A percentile compares a stretch with the other conserved stretches of the same genome.
Evolutionary conservation across 1,139 yeast species (phyloP).

Genomic region (Candida labiduridarum): DNA sequence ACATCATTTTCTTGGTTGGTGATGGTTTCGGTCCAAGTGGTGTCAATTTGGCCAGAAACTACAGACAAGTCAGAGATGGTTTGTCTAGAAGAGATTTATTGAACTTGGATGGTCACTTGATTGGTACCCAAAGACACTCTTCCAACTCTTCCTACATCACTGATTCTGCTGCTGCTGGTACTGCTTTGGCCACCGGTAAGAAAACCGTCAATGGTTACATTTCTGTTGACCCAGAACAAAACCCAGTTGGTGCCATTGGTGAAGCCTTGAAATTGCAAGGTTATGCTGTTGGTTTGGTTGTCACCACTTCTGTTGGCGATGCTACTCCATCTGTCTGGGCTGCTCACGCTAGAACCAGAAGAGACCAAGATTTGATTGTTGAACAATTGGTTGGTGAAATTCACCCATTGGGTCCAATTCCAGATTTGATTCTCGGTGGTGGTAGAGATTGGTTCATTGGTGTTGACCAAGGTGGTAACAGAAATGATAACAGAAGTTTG

Average conservation of each 20-base stretch:
- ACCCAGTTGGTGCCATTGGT: slow-evolving; percentile 79
- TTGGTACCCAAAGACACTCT: slow-evolving; percentile 80
- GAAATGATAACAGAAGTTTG: slow-evolving; percentile 66
- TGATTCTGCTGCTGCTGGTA: slow-evolving; percentile 94
- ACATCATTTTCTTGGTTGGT: slow-evolving; percentile 80
- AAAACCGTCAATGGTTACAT: slow-evolving; percentile 88
- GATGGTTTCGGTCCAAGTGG: slow-evolving; percentile 95
- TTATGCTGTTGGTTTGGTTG: slow-evolving; percentile 80
- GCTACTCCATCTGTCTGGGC: slow-evolving; percentile 91
- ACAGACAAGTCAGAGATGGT: slow-evolving; percentile 47
- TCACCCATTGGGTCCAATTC: slow-evolving; percentile 71
- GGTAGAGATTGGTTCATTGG: slow-evolving; percentile 77
- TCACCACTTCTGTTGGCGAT: slow-evolving; percentile 70
- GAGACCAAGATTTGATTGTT: slow-evolving; percentile 79
- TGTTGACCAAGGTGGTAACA: slow-evolving; percentile 53
- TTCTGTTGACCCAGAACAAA: slow-evolving; percentile 62
- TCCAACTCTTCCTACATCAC: slow-evolving; percentile 74
- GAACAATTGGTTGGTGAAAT: slow-evolving; percentile 75
- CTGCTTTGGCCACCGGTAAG: slow-evolving; percentile 79
- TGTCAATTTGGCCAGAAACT: slow-evolving; percentile 68
- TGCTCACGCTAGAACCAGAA: slow-evolving; percentile 69
- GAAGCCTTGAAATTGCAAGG: slow-evolving; percentile 84
- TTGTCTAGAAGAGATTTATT: slow-evolving; percentile 56
- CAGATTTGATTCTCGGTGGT: slow-evolving; percentile 86
- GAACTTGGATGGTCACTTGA: slow-evolving; percentile 62